Conservation (phyloP, 352 stramenopile genomes). For the Aphanomyces cochlioides region DNA sequence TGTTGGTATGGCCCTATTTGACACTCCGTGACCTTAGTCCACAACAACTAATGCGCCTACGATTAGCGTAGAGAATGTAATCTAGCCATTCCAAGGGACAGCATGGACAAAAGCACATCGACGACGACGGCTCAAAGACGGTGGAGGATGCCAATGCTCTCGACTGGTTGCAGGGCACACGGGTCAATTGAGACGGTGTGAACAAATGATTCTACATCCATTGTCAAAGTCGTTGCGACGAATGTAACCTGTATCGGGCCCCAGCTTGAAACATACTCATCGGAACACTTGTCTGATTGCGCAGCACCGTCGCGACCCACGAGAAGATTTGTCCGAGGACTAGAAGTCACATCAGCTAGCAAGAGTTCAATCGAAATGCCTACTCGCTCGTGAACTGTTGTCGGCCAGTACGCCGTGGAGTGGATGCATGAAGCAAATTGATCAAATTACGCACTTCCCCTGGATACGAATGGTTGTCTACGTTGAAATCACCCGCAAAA, state of each 20-base stretch:
- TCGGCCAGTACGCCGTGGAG: constrained; percentile 46
- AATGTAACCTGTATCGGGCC: constrained; percentile 45
- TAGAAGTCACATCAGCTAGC: constrained; percentile 29
- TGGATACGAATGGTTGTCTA: constrained; percentile 73
- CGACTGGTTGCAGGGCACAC: constrained; percentile 47
- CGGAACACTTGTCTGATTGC: constrained; percentile 63
- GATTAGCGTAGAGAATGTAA: constrained; percentile 73
- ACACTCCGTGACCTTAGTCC: not conserved
- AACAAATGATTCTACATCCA: constrained; percentile 48
- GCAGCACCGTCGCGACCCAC: constrained; percentile 77
- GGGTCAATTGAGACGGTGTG: constrained; percentile 42
- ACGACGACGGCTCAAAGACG: constrained; percentile 5
- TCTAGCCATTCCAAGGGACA: constrained; percentile 80
- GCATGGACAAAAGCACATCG: constrained; percentile 75
- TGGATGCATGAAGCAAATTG: constrained; percentile 46
- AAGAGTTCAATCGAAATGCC: constrained; percentile 1
- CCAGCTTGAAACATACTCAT: constrained; percentile 70
- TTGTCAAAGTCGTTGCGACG: not conserved
- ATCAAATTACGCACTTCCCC: constrained; percentile 66
- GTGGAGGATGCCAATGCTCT: not conserved
- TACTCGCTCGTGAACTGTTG: constrained; percentile 81
- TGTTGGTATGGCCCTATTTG: constrained; percentile 64
- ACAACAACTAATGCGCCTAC: constrained; percentile 30
- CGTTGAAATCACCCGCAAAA: constrained; percentile 81
- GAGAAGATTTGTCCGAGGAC: constrained; percentile 68